Percentiles rank a stretch among this genome's conserved stretches.
Evolutionary conservation across 306 rosid genomes (phyloP).

Genomic region (Cercis canadensis): DNA sequence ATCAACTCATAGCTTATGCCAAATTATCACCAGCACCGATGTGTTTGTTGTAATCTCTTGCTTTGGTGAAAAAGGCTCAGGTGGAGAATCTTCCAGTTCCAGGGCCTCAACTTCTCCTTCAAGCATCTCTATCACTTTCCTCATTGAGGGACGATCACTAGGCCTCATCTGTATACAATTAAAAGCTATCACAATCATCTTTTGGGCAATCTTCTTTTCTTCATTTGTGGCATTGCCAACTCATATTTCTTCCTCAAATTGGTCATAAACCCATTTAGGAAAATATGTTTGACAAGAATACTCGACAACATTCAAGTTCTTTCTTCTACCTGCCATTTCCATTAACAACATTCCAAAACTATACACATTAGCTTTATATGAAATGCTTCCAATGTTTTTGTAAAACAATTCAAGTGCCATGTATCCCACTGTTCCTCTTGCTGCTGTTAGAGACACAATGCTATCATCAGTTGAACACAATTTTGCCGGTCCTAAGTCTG

Average conservation of each 20-base stretch:
- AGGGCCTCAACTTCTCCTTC: too few relatives aligned
- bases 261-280: slow-evolving; percentile 30
- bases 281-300: slow-evolving; percentile 16
- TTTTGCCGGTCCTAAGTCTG: slow-evolving; percentile 18
- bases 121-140: too few relatives aligned
- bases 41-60: too few relatives aligned
- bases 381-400: slow-evolving; percentile 14
- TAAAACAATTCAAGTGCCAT: slow-evolving; percentile 25
- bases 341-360: slow-evolving; percentile 31
- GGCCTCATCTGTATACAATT: slow-evolving; percentile 28
- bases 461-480: slow-evolving; percentile 24
- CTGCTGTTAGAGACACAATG: slow-evolving; percentile 18
- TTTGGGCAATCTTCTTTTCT: slow-evolving; percentile 29
- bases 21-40: too few relatives aligned
- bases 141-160: slow-evolving; percentile 20
- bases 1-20: too few relatives aligned
- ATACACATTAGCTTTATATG: slow-evolving; percentile 22
- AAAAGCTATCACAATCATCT: slow-evolving; percentile 24
- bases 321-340: slow-evolving; percentile 28
- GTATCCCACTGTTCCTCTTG: slow-evolving; percentile 30
- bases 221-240: not conserved
- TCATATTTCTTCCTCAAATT: slow-evolving; percentile 26
- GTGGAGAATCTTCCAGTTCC: too few relatives aligned
- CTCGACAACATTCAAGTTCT: slow-evolving; percentile 3
- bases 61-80: too few relatives aligned